phyloP scores from a whole-genome alignment of 192 early-diverging fungal species.

The Rhizoclosmatium sp. region DNA sequence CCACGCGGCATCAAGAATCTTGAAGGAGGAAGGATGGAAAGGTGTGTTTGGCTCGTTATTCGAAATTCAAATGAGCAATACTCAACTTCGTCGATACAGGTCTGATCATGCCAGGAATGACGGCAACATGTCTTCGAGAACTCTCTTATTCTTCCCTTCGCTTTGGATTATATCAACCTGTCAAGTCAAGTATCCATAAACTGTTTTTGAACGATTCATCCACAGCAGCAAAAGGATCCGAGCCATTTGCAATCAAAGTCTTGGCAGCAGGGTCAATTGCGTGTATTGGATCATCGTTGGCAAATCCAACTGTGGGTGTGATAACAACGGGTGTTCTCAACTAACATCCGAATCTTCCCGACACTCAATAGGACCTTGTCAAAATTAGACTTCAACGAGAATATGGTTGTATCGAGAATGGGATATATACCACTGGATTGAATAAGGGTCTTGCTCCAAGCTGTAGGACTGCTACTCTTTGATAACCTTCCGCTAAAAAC shows the following conservation, averaged over 20 bases:
- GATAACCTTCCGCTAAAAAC: no score
- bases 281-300: constrained; percentile 24
- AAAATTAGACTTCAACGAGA: constrained; percentile 41
- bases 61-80: not conserved
- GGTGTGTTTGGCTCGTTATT: not conserved
- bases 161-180: constrained; percentile 31
- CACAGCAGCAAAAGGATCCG: constrained; percentile 20
- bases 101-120: constrained; percentile 25
- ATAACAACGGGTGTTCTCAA: not conserved
- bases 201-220: not conserved
- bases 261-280: constrained; percentile 19
- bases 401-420: constrained; percentile 15
- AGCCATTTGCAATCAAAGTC: constrained; percentile 36
- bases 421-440: constrained; percentile 30
- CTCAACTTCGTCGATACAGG: not conserved
- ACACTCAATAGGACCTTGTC: constrained; percentile 25
- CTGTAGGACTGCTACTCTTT: not conserved
- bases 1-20: constrained; percentile 6
- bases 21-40: constrained; percentile 2
- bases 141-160: constrained; percentile 38
- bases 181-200: constrained; percentile 19
- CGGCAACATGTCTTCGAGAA: constrained; percentile 34
- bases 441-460: constrained; percentile 22
- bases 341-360: not conserved
- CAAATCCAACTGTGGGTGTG: constrained; percentile 26